Evolutionary conservation across 306 rosid species (phyloP), one percentile per base, ranked within the genome.

Genomic region (Begonia fuchsioides): DNA sequence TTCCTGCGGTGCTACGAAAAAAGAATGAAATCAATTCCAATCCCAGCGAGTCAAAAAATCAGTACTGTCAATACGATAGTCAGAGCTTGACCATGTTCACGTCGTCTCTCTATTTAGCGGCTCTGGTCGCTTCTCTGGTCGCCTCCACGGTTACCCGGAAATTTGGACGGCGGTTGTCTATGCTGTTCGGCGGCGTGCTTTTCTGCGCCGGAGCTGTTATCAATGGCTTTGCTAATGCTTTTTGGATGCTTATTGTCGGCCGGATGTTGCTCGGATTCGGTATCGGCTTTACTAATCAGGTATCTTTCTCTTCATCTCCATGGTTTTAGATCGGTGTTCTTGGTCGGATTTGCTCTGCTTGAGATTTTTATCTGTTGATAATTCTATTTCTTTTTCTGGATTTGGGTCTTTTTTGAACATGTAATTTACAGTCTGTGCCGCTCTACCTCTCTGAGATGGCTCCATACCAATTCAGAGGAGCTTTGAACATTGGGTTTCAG

Each of bases 21-120:
- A 81, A 81, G 43, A 1, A 68, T 13, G 2, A n/a, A n/a, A n/a
- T n/a, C n/a, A n/a, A n/a, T n/a, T n/a, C n/a, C n/a, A n/a, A n/a
- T n/a, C n/a, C 0, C 0, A 59, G 55, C 1, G 6, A 16, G 8
- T 0, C 79, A 19, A n/a, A 5, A 0, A 68, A 80, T 46, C 19
- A 76, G 72, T 80, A 80, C 53, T 80, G 90, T 9, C 74, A 76
- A 43, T 80, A 80, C 48, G 75, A 81, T 61, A 81, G 79, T 51
- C 56, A 57, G 39, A 54, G 67, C 2, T 56, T 81, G 44, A 81
- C 85, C 0, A 45, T 81, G 79, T 81, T 81, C 60, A 81, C 92
- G 8, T 81, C 92, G 51, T 81, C 92, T 8, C 61, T 81, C 12
- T 81, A 81, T 60, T 61, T 81, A 32, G 92, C 92, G 2, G 85